phyloP scores from a whole-genome alignment of 208 protist species.

The Leishmania tropica region DNA sequence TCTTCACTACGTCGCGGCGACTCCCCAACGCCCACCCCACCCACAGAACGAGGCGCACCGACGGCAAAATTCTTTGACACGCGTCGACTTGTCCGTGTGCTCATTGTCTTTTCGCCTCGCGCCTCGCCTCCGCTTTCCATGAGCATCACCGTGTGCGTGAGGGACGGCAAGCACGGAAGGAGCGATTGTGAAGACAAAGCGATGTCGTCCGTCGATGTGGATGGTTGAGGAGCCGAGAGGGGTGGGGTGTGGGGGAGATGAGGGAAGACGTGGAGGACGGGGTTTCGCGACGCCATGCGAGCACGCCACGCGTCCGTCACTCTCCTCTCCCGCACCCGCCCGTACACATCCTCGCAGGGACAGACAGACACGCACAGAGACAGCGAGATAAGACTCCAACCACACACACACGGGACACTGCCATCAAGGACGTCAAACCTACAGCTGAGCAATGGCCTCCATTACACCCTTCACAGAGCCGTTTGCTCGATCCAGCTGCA shows the following conservation, averaged over 20 bases:
- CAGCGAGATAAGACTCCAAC: neutral
- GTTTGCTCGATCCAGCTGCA: constrained; percentile 31
- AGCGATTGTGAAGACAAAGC: neutral
- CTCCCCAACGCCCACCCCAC: neutral
- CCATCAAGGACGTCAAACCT: neutral
- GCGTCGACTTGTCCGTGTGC: neutral
- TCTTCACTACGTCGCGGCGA: neutral
- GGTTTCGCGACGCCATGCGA: neutral
- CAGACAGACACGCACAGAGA: neutral
- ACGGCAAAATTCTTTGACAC: neutral
- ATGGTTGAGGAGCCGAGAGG: neutral
- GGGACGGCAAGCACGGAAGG: neutral
- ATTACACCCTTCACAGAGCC: constrained; percentile 34
- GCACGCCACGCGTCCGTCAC: neutral
- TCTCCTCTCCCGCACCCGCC: too few relatives aligned
- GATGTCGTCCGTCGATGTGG: neutral
- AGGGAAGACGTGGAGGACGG: neutral
- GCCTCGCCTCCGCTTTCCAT: neutral
- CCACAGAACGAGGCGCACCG: neutral
- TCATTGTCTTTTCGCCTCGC: neutral
- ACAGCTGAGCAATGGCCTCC: constrained; percentile 3
- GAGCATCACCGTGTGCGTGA: neutral
- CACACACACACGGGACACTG: neutral
- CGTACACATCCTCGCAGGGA: neutral
- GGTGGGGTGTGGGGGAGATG: neutral